A percentile compares a stretch with the other conserved stretches of the same genome.
Evolutionary conservation across 139 green algal species (phyloP).

Genomic region (Coelastrella sp.): DNA sequence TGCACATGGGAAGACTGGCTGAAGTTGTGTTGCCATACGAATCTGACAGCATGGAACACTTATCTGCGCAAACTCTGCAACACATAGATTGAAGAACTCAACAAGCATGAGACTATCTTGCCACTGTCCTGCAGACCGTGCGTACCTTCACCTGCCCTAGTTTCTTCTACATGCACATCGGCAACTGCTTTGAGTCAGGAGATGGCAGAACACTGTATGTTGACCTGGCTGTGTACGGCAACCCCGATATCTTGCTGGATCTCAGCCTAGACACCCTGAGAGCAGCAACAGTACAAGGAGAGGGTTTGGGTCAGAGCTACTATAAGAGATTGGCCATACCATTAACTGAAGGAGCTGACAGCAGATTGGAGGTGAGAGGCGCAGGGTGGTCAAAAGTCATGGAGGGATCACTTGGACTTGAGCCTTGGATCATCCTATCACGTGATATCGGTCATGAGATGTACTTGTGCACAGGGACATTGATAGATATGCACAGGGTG

Average conservation of each 20-base stretch:
- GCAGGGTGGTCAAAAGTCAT: too few species aligned
- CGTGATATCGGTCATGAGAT: too few species aligned
- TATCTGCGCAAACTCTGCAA: too few species aligned
- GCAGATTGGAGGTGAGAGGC: conserved; percentile 21
- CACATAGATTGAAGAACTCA: too few species aligned
- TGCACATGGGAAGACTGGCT: too few species aligned
- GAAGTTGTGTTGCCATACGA: too few species aligned
- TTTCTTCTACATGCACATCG: conserved; percentile 84
- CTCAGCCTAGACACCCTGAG: conserved; percentile 53
- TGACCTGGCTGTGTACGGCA: conserved; percentile 75
- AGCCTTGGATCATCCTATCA: too few species aligned
- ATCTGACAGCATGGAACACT: too few species aligned
- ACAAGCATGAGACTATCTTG: not conserved
- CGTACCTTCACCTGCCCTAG: conserved; percentile 38
- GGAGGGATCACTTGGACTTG: too few species aligned
- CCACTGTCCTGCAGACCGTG: not conserved
- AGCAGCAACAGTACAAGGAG: conserved; percentile 1
- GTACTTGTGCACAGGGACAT: too few species aligned
- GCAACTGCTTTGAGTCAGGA: conserved; percentile 71
- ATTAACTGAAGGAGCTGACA: not conserved
- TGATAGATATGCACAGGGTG: too few species aligned
- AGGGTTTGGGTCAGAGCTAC: conserved; percentile 20
- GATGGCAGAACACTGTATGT: conserved; percentile 50
- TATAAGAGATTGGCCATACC: conserved; percentile 56
- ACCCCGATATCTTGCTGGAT: conserved; percentile 66